phyloP scores from a whole-genome alignment of 495 filamentous ascomycete genomes.

The Tuber brumale region DNA sequence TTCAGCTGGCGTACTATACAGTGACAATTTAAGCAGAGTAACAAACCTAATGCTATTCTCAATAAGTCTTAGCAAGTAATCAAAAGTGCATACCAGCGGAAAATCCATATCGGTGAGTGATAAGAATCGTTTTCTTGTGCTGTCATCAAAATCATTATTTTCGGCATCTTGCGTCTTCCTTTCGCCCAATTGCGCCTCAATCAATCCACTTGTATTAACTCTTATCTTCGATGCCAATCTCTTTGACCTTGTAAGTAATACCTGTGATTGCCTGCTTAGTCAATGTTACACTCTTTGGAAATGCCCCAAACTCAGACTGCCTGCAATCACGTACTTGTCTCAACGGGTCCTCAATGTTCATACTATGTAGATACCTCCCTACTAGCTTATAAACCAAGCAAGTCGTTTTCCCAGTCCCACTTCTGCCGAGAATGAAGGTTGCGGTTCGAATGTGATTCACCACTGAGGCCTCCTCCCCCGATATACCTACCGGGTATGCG shows the following conservation, averaged over 20 bases:
- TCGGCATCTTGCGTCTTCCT: too few relatives aligned
- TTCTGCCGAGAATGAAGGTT: conserved; percentile 46
- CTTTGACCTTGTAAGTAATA: conserved; percentile 48
- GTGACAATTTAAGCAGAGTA: neutral
- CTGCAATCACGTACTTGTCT: conserved; percentile 41
- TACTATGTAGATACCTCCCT: conserved; percentile 9
- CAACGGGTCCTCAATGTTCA: conserved; percentile 14
- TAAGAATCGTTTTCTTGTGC: conserved; percentile 9
- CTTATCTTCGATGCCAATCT: conserved; percentile 43
- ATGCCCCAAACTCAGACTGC: neutral
- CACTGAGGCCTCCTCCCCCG: conserved; percentile 41
- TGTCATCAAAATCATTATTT: conserved; percentile 8
- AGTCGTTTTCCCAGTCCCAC: conserved; percentile 49
- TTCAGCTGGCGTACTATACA: neutral
- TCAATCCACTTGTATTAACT: conserved; percentile 41
- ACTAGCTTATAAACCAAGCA: conserved; percentile 47
- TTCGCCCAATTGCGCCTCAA: conserved; percentile 30
- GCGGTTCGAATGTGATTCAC: conserved; percentile 43
- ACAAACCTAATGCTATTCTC: conserved; percentile 40
- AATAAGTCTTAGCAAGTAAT: conserved; percentile 43
- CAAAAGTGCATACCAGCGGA: conserved; percentile 47
- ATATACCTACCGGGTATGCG: conserved; percentile 47
- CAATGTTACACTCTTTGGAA: neutral
- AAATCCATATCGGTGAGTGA: conserved; percentile 41
- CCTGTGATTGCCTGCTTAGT: neutral